phyloP scores from a whole-genome alignment of 2,329 filamentous ascomycete genomes.

The Spiromastix sp. region DNA sequence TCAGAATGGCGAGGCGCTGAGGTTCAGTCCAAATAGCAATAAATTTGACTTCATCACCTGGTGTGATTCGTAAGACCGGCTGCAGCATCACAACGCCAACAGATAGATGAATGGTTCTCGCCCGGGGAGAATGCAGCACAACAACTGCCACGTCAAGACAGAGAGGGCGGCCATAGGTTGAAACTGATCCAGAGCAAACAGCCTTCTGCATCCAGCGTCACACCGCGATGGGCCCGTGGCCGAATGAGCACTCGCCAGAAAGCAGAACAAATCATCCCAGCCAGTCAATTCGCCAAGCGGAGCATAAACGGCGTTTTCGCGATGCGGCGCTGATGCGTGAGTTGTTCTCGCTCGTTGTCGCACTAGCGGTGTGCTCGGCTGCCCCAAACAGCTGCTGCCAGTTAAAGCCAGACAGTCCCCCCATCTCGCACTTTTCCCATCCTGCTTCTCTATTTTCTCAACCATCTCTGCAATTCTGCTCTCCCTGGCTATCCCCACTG shows the following conservation, averaged over 20 bases:
- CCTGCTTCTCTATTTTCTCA: conserved; percentile 6
- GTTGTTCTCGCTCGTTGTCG: too few relatives aligned
- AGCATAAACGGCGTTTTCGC: conserved; percentile 1
- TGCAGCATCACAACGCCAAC: too few relatives aligned
- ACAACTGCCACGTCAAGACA: conserved; percentile 4
- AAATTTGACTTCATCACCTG: too few relatives aligned
- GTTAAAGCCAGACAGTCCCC: conserved; percentile 11
- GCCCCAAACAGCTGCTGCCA: conserved; percentile 2
- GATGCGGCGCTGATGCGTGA: background rate
- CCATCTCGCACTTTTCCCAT: conserved; percentile 5
- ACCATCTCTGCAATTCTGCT: conserved; percentile 2
- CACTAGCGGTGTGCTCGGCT: conserved; percentile 3
- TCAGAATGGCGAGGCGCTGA: too few relatives aligned
- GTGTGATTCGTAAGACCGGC: too few relatives aligned
- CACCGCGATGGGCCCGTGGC: conserved; percentile 2
- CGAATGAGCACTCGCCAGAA: background rate
- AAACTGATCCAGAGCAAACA: background rate
- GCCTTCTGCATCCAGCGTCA: conserved; percentile 1
- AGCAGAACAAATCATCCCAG: background rate
- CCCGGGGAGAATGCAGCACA: too few relatives aligned
- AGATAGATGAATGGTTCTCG: too few relatives aligned
- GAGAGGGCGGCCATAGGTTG: conserved; percentile 1
- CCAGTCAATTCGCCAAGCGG: conserved; percentile 1
- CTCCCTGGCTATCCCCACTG: background rate
- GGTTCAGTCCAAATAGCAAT: too few relatives aligned